These are phyloP conservation scores for Forsythia suspensa DNA, from an alignment of 257 asterid genomes.

Conservation along the genomic window DNA sequence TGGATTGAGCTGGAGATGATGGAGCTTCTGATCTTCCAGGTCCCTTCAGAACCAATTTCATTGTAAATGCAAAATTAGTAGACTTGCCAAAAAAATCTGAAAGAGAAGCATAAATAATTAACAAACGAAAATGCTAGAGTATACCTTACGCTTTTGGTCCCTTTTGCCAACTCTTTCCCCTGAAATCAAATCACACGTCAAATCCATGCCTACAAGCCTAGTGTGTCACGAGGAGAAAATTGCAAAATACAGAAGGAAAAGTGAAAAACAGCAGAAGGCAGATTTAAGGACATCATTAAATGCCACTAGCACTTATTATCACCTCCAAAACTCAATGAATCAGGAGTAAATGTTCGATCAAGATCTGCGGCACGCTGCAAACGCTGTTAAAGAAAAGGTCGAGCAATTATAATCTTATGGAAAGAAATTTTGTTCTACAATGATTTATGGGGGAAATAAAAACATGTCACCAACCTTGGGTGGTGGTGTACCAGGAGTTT, in stretches of 20 bases:
- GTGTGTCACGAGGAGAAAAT: background rate
- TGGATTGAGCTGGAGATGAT: conserved; percentile 83
- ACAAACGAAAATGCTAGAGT: background rate
- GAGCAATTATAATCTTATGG: background rate
- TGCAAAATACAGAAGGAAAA: conserved; percentile 14
- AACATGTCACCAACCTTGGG: conserved; percentile 58
- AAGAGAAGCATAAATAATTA: background rate
- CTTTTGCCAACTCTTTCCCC: conserved; percentile 78
- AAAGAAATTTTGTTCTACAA: background rate
- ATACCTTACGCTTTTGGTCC: conserved; percentile 92
- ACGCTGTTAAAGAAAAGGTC: conserved; percentile 47
- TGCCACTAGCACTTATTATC: conserved; percentile 13
- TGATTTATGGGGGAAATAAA: background rate
- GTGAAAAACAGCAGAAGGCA: background rate
- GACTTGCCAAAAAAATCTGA: background rate
- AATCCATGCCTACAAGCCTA: conserved; percentile 11
- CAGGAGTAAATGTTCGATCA: conserved; percentile 80
- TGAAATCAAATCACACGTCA: conserved; percentile 30
- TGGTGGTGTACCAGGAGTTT: conserved; percentile 95
- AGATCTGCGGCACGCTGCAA: conserved; percentile 64
- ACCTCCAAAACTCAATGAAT: conserved; percentile 69
- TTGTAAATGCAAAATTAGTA: conserved; percentile 4
- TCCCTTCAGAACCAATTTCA: conserved; percentile 47
- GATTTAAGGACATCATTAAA: conserved; percentile 4
- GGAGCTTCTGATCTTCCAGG: conserved; percentile 84